These are phyloP conservation scores for Rosa lucieae DNA, from an alignment of 306 rosid genomes.

Conservation along the genomic window DNA sequence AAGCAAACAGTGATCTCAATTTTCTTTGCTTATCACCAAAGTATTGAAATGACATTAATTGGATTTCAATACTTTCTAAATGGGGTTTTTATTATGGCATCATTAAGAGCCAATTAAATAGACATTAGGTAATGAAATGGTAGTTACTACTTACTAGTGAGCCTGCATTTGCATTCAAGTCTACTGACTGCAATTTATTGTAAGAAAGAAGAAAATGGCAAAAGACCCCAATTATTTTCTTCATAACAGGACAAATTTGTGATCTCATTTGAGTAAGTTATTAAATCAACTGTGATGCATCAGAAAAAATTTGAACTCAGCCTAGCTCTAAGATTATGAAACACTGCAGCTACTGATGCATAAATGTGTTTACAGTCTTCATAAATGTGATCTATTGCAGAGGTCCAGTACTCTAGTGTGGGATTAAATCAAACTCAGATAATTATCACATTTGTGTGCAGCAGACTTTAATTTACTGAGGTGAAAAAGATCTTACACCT, in stretches of 20 bases:
- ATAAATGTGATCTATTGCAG: background rate
- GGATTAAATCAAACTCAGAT: background rate
- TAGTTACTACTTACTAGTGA: background rate
- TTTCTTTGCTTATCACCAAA: background rate
- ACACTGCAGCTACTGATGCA: background rate
- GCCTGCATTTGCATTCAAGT: background rate
- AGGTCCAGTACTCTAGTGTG: background rate
- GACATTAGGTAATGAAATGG: background rate
- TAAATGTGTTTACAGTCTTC: background rate
- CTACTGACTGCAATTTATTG: constrained; percentile 5
- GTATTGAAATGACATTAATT: background rate
- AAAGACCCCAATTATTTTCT: constrained; percentile 7
- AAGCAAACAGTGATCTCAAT: background rate
- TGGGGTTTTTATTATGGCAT: background rate
- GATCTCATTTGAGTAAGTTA: constrained; percentile 12
- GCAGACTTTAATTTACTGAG: constrained; percentile 1
- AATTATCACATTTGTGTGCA: constrained; percentile 8
- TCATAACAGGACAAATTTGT: constrained; percentile 8
- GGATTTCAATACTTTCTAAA: background rate
- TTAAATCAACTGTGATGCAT: background rate
- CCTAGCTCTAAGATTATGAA: constrained; percentile 11
- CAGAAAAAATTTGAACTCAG: constrained; percentile 1
- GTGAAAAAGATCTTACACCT: background rate
- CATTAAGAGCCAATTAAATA: background rate
- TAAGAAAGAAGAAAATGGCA: constrained; percentile 13